Evolutionary conservation across 495 filamentous ascomycete species (phyloP), one percentile per base, ranked within the genome.

Genomic region (Penicillium flavigenum): DNA sequence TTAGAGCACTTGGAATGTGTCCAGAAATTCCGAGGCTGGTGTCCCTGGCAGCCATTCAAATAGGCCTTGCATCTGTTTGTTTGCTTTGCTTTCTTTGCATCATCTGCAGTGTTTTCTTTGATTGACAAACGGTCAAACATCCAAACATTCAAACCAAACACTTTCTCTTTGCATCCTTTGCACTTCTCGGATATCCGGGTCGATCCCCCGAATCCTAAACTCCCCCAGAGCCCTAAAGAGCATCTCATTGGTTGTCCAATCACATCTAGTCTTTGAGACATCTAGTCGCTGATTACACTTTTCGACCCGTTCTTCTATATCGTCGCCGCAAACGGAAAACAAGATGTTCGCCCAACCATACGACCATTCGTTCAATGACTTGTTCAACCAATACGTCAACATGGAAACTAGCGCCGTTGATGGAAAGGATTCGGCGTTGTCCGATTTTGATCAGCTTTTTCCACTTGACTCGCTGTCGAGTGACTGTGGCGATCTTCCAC

Each of bases 371-470:
- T 78, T 75, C 70, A 78, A 77, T 68, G 76, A 79, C 62, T 62
- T 81, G 61, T 80, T 81, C 68, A 78, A 76, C 63, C 76, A 81
- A 69, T 79, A 75, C 63, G 74, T 81, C 68, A 77, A 79, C 56
- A 71, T 76, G 67, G 76, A 79, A 51, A 67, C 69, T 45, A 65
- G 70, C n/a, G 68, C 62, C 43, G 58, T 67, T 48, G 73, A 79
- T 61, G 69, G 62, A 58, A 72, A 76, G 67, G 74, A 76, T 50
- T 64, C 75, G 58, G 67, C 74, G 51, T 76, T 80, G 62, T 60
- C 68, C 38, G 72, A 79, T 46, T 66, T 76, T 54, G 79, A 78
- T 49, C 76, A 76, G 54, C 59, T 76, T 36, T 75, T 81, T 64
- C 57, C 70, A 26, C 62, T 76, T 19, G 74, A 75, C 57, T 69